Percentiles rank a stretch among this genome's conserved stretches.
These are phyloP conservation scores for Oryza brachyantha DNA, from an alignment of 176 grass and related monocot species.

Conservation along the genomic window DNA sequence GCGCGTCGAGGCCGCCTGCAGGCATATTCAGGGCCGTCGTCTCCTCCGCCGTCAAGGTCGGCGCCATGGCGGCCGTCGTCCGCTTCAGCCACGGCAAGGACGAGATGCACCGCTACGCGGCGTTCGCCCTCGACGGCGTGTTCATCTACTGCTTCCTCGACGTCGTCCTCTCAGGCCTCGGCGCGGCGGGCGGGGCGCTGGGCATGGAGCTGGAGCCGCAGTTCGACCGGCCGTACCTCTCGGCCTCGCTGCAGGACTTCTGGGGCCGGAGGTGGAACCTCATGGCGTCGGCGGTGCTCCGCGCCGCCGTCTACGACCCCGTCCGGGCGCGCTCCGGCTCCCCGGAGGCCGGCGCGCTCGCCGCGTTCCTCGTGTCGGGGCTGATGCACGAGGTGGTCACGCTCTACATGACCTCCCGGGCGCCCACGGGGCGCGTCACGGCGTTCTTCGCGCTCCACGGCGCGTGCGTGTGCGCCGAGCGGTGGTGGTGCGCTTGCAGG, in stretches of 20 bases:
- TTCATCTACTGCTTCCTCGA: slow-evolving; percentile 51
- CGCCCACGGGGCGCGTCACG: slow-evolving; percentile 30
- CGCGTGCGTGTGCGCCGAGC: slow-evolving; percentile 33
- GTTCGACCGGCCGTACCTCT: slow-evolving; percentile 36
- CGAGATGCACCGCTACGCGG: slow-evolving; percentile 16
- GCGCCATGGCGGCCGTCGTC: background rate
- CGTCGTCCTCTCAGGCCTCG: slow-evolving; percentile 12
- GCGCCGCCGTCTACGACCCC: slow-evolving; percentile 26
- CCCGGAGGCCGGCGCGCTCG: slow-evolving; percentile 16
- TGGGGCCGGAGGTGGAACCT: slow-evolving; percentile 58
- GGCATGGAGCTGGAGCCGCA: slow-evolving; percentile 52
- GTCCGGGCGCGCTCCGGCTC: slow-evolving; percentile 1
- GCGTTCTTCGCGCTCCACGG: slow-evolving; percentile 57
- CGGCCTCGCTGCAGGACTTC: slow-evolving; percentile 48
- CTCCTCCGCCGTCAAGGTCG: background rate
- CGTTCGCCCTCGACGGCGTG: slow-evolving; percentile 21
- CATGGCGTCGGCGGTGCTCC: slow-evolving; percentile 44
- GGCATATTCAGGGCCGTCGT: background rate
- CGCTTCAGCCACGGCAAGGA: background rate
- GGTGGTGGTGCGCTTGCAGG: background rate
- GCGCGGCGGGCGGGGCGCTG: slow-evolving; percentile 6
- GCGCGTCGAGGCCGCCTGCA: background rate
- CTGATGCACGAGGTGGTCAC: slow-evolving; percentile 61
- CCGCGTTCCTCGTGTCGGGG: slow-evolving; percentile 52
- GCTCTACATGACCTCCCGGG: slow-evolving; percentile 18